These are phyloP conservation scores for Rhynchospora breviuscula DNA, from an alignment of 176 grass and related monocot genomes.

Conservation along the genomic window DNA sequence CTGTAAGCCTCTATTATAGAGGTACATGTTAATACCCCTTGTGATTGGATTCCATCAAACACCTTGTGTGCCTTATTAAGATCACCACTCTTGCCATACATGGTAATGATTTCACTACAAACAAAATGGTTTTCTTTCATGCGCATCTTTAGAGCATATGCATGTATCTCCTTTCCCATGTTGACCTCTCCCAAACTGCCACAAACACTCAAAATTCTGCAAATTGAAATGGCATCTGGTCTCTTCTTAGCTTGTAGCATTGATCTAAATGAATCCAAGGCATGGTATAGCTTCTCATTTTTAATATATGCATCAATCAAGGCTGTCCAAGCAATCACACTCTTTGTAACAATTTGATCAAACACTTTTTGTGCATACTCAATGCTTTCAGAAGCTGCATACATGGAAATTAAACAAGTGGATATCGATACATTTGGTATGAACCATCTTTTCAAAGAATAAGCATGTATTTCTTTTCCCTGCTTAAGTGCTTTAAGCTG, in stretches of 20 bases:
- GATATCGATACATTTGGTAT: slow-evolving; percentile 65
- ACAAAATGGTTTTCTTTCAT: slow-evolving; percentile 50
- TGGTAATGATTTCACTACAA: slow-evolving; percentile 53
- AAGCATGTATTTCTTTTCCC: slow-evolving; percentile 75
- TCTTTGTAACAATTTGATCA: slow-evolving; percentile 61
- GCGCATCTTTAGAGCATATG: slow-evolving; percentile 56
- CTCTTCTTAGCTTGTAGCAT: slow-evolving; percentile 45
- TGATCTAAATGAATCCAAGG: slow-evolving; percentile 56
- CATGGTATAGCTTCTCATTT: slow-evolving; percentile 47
- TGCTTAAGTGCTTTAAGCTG: slow-evolving; percentile 49
- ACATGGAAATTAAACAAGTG: slow-evolving; percentile 78
- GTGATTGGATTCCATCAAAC: slow-evolving; percentile 48
- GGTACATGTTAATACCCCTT: slow-evolving; percentile 71
- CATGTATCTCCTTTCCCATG: slow-evolving; percentile 59
- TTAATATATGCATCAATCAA: slow-evolving; percentile 79
- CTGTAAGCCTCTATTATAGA: slow-evolving; percentile 79
- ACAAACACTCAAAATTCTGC: slow-evolving; percentile 62
- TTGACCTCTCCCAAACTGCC: slow-evolving; percentile 32
- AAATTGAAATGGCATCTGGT: slow-evolving; percentile 62
- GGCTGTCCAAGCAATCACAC: slow-evolving; percentile 72
- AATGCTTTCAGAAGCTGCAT: slow-evolving; percentile 37
- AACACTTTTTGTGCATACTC: slow-evolving; percentile 62
- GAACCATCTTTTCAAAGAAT: slow-evolving; percentile 72
- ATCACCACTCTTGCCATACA: slow-evolving; percentile 71
- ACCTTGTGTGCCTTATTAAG: slow-evolving; percentile 57